Evolutionary conservation across 345 rosid genomes (phyloP).

Genomic region (Mercurialis annua): DNA sequence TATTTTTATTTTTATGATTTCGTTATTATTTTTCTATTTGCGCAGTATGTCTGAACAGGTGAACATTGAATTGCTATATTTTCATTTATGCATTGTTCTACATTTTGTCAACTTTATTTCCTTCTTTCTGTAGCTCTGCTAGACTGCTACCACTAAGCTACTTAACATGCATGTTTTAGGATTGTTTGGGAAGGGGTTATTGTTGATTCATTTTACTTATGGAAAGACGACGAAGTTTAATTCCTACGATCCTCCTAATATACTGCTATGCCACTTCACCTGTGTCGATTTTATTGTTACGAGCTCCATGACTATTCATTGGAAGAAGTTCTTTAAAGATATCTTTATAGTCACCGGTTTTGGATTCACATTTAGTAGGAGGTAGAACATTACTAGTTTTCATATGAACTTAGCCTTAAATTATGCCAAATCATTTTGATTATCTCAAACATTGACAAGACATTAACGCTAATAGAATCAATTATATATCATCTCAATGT

Average conservation of each 20-base stretch:
- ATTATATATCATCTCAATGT: neutral
- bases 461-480: neutral
- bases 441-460: neutral
- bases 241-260: no score
- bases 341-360: neutral
- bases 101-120: neutral
- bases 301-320: neutral
- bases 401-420: neutral
- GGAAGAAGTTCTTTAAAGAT: neutral
- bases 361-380: neutral
- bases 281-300: neutral
- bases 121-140: neutral
- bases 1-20: slow-evolving; percentile 5
- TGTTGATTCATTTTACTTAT: neutral
- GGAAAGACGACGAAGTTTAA: neutral
- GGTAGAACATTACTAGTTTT: neutral
- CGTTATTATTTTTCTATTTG: slow-evolving; percentile 4
- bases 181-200: neutral
- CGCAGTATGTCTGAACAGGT: neutral
- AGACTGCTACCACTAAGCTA: neutral
- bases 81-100: neutral
- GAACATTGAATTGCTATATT: neutral
- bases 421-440: neutral
- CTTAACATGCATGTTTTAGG: no score
- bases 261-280: no score